Base-by-base conservation (phyloP, 1,284 basidiomycete species). In the Filobasidium uniguttulatum region DNA sequence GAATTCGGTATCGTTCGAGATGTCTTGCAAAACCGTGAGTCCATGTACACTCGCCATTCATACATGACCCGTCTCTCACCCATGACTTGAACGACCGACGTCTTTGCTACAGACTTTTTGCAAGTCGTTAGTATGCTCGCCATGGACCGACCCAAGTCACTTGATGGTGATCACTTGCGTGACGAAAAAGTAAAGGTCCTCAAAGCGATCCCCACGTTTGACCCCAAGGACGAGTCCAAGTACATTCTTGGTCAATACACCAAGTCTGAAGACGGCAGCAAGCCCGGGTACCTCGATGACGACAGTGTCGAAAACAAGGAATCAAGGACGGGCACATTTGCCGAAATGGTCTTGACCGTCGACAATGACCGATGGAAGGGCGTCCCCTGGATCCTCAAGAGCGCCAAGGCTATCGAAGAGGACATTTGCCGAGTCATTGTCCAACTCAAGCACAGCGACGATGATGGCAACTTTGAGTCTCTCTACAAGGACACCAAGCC, bases 1-100 rank as follows among this genome's bases (percentile, higher is more conserved):
- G 64, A 69, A 44, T 69, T 69, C 46, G 67, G 67, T 26, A 69
- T 69, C 53, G 65, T 69, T 41, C 59, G 67, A 29, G 67, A 69
- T 51, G 67, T 69, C 37, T 58, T 66, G 55, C 67, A 68, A 57
- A 68, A 69, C 56, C 66, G 54, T 58, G 29, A 45, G 46, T 45
- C 46, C 14, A n/a, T 15, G 1, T 22, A 17, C 6, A 15, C 34
- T 19, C 33, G 9, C n/a, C 4, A 12, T 46, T 14, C 20, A 14
- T 25, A n/a, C 20, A 4, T 23, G n/a, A n/a, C 15, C 23, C 20
- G 43, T 7, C 17, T 44, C 15, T 19, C 23, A 3, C 5, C 26
- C 14, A 15, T 35, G 20, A 31, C 22, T 41, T 15, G 14, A 3
- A 26, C 14, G 15, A 10, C 20, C 15, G 23, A 15, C n/a, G 48